Conservation (phyloP, 163 green algal species). For the Chlamydomonas reinhardtii region DNA sequence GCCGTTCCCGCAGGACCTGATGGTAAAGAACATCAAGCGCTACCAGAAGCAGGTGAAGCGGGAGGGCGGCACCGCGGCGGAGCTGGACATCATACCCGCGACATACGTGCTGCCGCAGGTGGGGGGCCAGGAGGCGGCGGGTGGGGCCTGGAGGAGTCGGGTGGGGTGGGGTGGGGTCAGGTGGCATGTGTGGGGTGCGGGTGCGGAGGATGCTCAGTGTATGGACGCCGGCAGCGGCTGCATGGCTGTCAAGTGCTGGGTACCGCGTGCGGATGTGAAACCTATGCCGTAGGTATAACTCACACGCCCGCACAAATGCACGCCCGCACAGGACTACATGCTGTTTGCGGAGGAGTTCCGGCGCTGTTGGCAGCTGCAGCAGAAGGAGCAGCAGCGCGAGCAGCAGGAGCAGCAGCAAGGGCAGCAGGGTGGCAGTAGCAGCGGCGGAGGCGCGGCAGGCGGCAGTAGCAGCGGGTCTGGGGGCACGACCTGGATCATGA, state of each 20-base stretch:
- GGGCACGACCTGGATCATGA: constrained; percentile 80
- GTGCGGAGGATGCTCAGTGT: no score
- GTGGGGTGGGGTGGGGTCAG: no score
- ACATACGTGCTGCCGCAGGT: constrained; percentile 86
- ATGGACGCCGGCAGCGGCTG: no score
- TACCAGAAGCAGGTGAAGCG: constrained; percentile 73
- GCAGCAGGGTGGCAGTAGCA: neutral
- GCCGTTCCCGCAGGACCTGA: constrained; percentile 86
- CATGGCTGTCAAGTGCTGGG: no score
- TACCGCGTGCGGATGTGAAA: no score
- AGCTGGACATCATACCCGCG: constrained; percentile 78
- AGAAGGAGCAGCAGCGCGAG: neutral
- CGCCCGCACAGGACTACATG: constrained; percentile 70
- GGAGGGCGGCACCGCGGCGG: constrained; percentile 52
- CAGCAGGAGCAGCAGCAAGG: no score
- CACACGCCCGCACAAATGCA: no score
- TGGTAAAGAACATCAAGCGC: constrained; percentile 90
- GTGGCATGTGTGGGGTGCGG: no score
- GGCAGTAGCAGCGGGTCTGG: neutral
- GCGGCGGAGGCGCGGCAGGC: neutral
- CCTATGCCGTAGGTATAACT: no score
- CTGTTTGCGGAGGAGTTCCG: constrained; percentile 88
- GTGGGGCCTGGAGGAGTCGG: neutral
- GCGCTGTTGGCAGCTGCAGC: constrained; percentile 24
- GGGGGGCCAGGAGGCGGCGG: neutral